A percentile compares a stretch with the other conserved stretches of the same genome.
Conservation (phyloP, 2,329 filamentous ascomycete genomes). For the Calonectria naviculata region DNA sequence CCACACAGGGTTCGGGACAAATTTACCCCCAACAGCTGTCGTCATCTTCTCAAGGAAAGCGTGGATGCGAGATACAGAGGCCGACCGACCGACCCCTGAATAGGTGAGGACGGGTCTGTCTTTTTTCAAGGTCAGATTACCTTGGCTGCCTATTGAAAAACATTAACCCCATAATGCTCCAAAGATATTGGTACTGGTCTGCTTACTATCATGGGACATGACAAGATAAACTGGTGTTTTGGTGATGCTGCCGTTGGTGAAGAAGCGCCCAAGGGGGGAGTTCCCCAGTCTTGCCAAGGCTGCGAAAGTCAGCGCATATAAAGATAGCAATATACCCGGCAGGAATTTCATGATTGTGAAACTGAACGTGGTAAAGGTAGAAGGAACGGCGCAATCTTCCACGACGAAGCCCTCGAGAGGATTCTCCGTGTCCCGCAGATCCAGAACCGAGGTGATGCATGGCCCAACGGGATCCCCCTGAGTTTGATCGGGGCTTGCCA, state of each 20-base stretch:
- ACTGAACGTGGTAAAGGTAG: constrained; percentile 65
- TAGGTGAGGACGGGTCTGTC: constrained; percentile 71
- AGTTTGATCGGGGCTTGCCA: constrained; percentile 62
- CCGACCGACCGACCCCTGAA: constrained; percentile 66
- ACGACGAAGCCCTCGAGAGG: constrained; percentile 72
- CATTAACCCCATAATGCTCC: not conserved
- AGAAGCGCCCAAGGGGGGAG: constrained; percentile 68
- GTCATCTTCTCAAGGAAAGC: constrained; percentile 65
- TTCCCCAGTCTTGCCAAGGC: constrained; percentile 50
- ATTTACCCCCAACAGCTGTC: constrained; percentile 67
- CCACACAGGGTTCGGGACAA: constrained; percentile 69
- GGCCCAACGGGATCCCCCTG: constrained; percentile 67
- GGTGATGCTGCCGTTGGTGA: constrained; percentile 64
- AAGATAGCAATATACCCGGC: constrained; percentile 51
- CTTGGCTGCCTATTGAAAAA: constrained; percentile 61
- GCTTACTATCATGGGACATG: constrained; percentile 72
- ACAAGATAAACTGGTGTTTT: constrained; percentile 73
- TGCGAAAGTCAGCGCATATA: not conserved
- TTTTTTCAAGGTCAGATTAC: constrained; percentile 66
- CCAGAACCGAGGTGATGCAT: constrained; percentile 72
- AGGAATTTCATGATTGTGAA: constrained; percentile 64
- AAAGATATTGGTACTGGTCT: too few species aligned
- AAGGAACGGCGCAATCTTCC: constrained; percentile 71
- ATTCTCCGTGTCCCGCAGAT: constrained; percentile 65
- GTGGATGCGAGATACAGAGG: constrained; percentile 65